Conservation (phyloP, 192 early-diverging fungal genomes). For the Mortierella claussenii region DNA sequence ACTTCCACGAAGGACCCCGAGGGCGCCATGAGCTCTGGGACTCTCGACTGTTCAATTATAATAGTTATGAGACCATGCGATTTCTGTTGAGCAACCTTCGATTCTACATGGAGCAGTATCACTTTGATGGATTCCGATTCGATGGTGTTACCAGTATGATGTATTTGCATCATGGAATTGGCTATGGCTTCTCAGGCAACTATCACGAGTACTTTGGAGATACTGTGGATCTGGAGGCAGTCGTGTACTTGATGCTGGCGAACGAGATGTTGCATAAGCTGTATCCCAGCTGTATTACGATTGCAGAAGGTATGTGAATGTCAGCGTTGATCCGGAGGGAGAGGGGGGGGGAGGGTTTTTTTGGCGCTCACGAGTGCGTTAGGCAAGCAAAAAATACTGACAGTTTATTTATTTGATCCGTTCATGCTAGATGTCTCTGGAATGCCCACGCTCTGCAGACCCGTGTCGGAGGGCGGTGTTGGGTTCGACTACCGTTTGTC, state of each 20-base stretch:
- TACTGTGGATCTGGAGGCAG: constrained; percentile 83
- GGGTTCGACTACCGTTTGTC: constrained; percentile 97
- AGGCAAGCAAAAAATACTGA: no score
- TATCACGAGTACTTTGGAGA: constrained; percentile 96
- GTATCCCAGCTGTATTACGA: constrained; percentile 83
- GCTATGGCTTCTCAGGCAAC: constrained; percentile 90
- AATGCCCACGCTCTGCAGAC: constrained; percentile 94
- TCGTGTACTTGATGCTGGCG: constrained; percentile 89
- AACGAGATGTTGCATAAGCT: constrained; percentile 75
- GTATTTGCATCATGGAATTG: constrained; percentile 95
- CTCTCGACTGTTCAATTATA: constrained; percentile 94
- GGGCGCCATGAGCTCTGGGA: constrained; percentile 96
- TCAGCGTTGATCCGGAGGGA: no score
- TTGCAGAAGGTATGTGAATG: constrained; percentile 97
- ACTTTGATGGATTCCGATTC: constrained; percentile 97
- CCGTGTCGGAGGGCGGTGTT: constrained; percentile 88
- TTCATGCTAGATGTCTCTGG: constrained; percentile 88
- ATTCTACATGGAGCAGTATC: constrained; percentile 91
- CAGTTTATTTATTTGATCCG: background rate
- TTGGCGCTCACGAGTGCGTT: no score
- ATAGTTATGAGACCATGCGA: constrained; percentile 87
- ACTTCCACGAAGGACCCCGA: constrained; percentile 89
- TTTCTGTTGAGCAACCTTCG: constrained; percentile 95
- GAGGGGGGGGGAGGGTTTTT: no score
- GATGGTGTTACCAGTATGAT: constrained; percentile 98